These are phyloP conservation scores for Fusarium goolgardi DNA, from an alignment of 2,329 filamentous ascomycete species.

Conservation along the genomic window DNA sequence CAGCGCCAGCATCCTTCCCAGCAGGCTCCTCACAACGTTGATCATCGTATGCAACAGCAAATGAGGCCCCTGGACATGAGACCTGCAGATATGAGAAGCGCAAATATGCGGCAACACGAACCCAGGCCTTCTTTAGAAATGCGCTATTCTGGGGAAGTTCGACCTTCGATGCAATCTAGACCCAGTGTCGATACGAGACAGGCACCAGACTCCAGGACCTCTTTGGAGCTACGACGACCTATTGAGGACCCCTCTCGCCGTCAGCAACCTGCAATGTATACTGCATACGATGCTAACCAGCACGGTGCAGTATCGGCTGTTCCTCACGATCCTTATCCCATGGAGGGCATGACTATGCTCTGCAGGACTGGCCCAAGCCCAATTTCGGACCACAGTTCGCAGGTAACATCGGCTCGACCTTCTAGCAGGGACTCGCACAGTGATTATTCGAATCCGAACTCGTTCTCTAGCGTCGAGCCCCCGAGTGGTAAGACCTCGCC, in stretches of 20 bases:
- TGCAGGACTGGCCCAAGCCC: conserved; percentile 82
- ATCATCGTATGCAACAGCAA: conserved; percentile 30
- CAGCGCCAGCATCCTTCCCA: conserved; percentile 33
- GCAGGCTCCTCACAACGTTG: conserved; percentile 29
- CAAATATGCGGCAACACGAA: conserved; percentile 33
- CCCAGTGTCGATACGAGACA: conserved; percentile 32
- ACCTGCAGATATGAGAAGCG: conserved; percentile 22
- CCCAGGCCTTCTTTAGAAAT: conserved; percentile 35
- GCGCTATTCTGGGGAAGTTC: conserved; percentile 35
- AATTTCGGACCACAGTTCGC: conserved; percentile 63
- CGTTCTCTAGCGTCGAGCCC: conserved; percentile 86
- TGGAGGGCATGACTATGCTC: conserved; percentile 97
- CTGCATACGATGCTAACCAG: conserved; percentile 63
- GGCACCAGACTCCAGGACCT: conserved; percentile 32
- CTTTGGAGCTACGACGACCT: conserved; percentile 42
- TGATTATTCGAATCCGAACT: conserved; percentile 90
- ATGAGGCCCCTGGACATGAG: conserved; percentile 30
- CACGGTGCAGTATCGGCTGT: conserved; percentile 72
- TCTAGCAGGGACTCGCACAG: conserved; percentile 90
- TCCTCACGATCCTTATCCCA: conserved; percentile 92
- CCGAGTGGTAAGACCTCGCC: conserved; percentile 80
- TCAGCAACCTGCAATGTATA: conserved; percentile 36
- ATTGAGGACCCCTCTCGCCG: conserved; percentile 45
- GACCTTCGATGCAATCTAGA: conserved; percentile 32
- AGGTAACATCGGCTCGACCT: conserved; percentile 73